Percentiles rank a stretch among this genome's conserved stretches.
Conservation (phyloP, 495 filamentous ascomycete genomes). For the Stereocaulon alpinum region DNA sequence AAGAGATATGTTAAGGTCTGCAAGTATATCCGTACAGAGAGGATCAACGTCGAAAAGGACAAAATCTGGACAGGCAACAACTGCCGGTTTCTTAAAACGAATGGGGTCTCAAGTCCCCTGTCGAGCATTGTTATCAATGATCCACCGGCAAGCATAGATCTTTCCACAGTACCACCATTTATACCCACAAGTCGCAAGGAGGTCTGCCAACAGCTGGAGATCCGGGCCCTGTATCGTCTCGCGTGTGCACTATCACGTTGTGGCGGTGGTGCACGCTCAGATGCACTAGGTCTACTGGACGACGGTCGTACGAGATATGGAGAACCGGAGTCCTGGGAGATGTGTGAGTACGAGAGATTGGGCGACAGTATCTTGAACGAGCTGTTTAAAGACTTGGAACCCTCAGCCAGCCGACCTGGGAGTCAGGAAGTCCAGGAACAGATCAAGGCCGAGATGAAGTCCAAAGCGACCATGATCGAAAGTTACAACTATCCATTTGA, state of each 20-base stretch:
- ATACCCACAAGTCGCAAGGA: neutral
- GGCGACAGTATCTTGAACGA: conserved; percentile 1
- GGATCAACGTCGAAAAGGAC: neutral
- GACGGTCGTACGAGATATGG: neutral
- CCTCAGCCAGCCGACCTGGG: no score
- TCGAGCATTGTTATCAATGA: conserved; percentile 5
- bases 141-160: neutral
- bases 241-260: conserved; percentile 22
- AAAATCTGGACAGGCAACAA: neutral
- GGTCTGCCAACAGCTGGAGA: neutral
- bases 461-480: neutral
- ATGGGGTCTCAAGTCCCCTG: neutral
- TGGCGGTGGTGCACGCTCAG: conserved; percentile 24
- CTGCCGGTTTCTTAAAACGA: neutral
- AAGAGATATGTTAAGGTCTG: neutral
- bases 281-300: conserved; percentile 20
- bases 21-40: conserved; percentile 10
- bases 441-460: no score
- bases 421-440: neutral
- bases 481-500: neutral
- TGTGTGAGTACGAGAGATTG: neutral
- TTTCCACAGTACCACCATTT: neutral
- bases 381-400: neutral
- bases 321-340: neutral
- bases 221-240: conserved; percentile 9